These are phyloP conservation scores for Ulota crispa DNA, from an alignment of 225 moss, liverwort and hornwort genomes.

Conservation along the genomic window DNA sequence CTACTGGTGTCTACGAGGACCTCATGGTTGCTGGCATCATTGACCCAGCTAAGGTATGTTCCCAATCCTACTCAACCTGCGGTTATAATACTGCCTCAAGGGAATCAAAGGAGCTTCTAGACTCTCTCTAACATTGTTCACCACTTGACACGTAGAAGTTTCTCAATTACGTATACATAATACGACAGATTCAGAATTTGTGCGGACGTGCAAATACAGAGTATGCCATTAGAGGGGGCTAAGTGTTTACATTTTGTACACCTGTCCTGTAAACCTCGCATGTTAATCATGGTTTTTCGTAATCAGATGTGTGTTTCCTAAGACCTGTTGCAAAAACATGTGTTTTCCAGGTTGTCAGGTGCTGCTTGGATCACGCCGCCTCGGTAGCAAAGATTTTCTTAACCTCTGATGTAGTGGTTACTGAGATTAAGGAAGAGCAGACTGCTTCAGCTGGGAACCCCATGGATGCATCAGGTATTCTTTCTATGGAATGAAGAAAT, in stretches of 20 bases:
- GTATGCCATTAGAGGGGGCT: too few relatives aligned
- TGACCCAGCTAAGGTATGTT: conserved; percentile 79
- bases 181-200: too few relatives aligned
- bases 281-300: too few relatives aligned
- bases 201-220: too few relatives aligned
- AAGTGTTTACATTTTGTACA: too few relatives aligned
- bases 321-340: neutral
- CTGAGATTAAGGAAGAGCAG: conserved; percentile 88
- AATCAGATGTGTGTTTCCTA: neutral
- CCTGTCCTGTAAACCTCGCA: too few relatives aligned
- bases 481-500: neutral
- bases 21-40: conserved; percentile 95
- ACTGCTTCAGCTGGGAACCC: conserved; percentile 50
- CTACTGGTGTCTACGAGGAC: conserved; percentile 87
- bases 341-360: conserved; percentile 73
- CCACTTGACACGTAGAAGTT: too few relatives aligned
- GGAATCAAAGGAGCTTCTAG: too few relatives aligned
- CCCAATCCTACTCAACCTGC: neutral
- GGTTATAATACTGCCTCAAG: too few relatives aligned
- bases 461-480: conserved; percentile 82
- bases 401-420: conserved; percentile 94
- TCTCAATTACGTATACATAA: too few relatives aligned
- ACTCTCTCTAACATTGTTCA: too few relatives aligned
- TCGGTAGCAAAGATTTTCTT: conserved; percentile 95
- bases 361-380: conserved; percentile 96